Evolutionary conservation across 2,329 filamentous ascomycete species (phyloP), one percentile per base, ranked within the genome.

Genomic region (Talaromyces sp.): DNA sequence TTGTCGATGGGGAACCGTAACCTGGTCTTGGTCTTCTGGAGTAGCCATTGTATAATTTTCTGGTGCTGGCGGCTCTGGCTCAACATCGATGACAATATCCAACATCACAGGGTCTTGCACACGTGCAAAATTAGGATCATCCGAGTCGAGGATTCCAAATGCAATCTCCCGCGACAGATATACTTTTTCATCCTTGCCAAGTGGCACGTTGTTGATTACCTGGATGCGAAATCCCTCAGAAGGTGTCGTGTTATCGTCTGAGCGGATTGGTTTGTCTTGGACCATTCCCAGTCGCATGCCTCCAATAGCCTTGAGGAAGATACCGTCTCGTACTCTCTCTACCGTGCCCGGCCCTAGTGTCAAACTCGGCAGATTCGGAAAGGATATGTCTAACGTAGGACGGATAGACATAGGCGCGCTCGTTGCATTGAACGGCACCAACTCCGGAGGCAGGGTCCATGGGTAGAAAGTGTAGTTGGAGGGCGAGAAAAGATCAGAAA

Each of bases 401-500:
- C 89, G 88, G 60, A 86, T 81, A 5, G 86, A 82, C 65, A 96
- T 87, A 13, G 84, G 85, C 4, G 88, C 82, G 66, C 91, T 96
- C n/a, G 83, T 88, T 0, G 89, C 93, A 68, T 96, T 86, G 10
- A 78, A 75, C 0, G 93, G 91, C 2, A 97, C 82, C 66, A 96
- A 81, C 27, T 85, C 82, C 1, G 81, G 79, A 0, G 95, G 93
- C 0, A 99, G 78, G 0, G 95, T 98, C 93, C 93, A 98, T 0
- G 95, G 95, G 69, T 92, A 98, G 68, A 90, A 88, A 0, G 89
- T 93, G 72, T 93, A 88, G 68, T 96, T 96, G 0, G 86, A 87
- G 7, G 84, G 84, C 14, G 86, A 87, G 62, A 71, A 78, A 59
- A 81, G 75, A 69, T 83, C 84, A 8, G 81, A 79, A 29, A 82